Evolutionary conservation across 371 early-diverging fungal species (phyloP), one percentile per base, ranked within the genome.

Genomic region (Syncephalastrum racemosum): DNA sequence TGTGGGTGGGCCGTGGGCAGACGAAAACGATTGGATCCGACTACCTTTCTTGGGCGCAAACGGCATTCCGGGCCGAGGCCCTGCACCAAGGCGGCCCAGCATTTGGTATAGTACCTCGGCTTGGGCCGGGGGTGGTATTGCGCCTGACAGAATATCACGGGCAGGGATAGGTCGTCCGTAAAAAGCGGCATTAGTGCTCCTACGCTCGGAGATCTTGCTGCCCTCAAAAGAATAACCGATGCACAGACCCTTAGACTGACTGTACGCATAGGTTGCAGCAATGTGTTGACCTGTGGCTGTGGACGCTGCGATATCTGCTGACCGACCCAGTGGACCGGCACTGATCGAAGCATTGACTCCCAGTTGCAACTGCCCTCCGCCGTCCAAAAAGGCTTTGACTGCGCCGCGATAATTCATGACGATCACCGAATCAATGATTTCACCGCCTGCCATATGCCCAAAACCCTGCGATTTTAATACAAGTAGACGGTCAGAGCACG

Each of bases 351-450:
- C 68, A 22, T 56, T 63, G 5, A 64, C 66, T 39, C 76, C 76
- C 45, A 75, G 45, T 58, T 72, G 70, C 1, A 75, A 10, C 51
- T 75, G 76, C 42, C 76, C 76, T 16, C 75, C 75, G 4, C 64
- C 62, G 47, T 75, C 73, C 27, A 67, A 56, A 52, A 75, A 75
- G 20, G 76, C 67, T 31, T 75, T 71, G 7, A 75, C 58, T 12
- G 76, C 76, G 15, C 58, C 66, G 25, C 76, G 59, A 46, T 72
- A 75, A 46, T 75, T 75, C 70, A 75, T 70, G 14, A 75, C 70
- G 40, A 75, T 66, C 16, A 75, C 61, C 0, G 70, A 67, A 55
- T 72, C 73, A 27, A 70, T 72, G 18, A 70, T 53, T 56, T 75
- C 70, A 5, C 59, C 76, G 39, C 76, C 76, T 4, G 56, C 54